A percentile compares a stretch with the other conserved stretches of the same genome.
These are phyloP conservation scores for Tarenaya hassleriana DNA, from an alignment of 345 rosid species.

Conservation along the genomic window DNA sequence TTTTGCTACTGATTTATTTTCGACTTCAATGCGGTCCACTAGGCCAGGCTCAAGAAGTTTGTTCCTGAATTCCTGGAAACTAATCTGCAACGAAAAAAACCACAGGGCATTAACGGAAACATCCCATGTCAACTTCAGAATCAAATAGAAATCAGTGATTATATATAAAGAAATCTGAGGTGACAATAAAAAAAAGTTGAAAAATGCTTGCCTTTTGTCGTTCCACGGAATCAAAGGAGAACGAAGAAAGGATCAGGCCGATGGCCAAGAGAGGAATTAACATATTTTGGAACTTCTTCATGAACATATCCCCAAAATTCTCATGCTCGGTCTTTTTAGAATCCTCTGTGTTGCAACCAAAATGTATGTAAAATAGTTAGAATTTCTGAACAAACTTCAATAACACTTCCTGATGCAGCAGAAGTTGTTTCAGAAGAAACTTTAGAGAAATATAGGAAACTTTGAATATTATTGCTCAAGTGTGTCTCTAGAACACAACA, in stretches of 20 bases:
- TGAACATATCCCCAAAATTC: conserved; percentile 42
- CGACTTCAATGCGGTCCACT: conserved; percentile 86
- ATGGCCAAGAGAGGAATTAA: conserved; percentile 49
- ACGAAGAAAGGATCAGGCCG: conserved; percentile 42
- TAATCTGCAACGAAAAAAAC: conserved; percentile 47
- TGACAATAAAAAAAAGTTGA: background rate
- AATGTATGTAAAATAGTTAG: conserved; percentile 2
- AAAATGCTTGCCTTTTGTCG: conserved; percentile 53
- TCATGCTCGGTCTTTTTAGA: conserved; percentile 51
- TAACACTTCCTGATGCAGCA: background rate
- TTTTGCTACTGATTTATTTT: conserved; percentile 87
- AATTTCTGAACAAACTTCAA: background rate
- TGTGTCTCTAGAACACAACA: no score
- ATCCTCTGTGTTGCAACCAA: conserved; percentile 48
- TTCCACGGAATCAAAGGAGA: conserved; percentile 41
- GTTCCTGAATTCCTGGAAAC: conserved; percentile 95
- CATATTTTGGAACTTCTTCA: conserved; percentile 43
- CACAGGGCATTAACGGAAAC: conserved; percentile 3
- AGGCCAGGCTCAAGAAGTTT: conserved; percentile 90
- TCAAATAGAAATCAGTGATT: conserved; percentile 3
- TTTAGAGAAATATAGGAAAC: no score
- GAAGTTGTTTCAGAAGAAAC: no score
- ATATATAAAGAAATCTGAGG: background rate
- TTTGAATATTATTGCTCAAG: no score
- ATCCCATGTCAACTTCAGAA: background rate